Conservation (phyloP, 2,329 filamentous ascomycete species). For the Cordyceps farinosa region DNA sequence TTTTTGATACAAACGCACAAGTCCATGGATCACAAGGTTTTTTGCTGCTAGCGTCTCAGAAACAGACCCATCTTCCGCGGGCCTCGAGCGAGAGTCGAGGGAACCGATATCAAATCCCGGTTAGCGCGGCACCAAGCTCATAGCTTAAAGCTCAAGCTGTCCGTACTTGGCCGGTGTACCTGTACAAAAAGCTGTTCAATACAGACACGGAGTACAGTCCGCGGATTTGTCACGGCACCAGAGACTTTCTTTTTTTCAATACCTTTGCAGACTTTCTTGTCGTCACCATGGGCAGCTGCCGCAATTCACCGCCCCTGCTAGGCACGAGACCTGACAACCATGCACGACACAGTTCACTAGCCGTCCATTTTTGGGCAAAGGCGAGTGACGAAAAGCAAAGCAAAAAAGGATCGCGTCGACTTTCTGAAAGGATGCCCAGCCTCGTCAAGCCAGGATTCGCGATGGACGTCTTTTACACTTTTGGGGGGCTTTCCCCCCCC, state of each 20-base stretch:
- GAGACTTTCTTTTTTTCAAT: neutral
- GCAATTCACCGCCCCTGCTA: neutral
- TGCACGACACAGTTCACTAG: neutral
- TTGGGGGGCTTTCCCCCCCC: neutral
- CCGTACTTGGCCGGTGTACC: neutral
- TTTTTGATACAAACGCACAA: neutral
- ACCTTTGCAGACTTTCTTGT: neutral
- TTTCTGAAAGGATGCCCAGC: neutral
- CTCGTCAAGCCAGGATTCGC: neutral
- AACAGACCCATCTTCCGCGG: neutral
- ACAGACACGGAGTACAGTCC: neutral
- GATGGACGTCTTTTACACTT: neutral
- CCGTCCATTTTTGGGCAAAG: neutral
- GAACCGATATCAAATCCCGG: neutral
- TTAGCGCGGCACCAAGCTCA: slow-evolving; percentile 7
- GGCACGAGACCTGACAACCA: neutral
- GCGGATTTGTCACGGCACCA: neutral
- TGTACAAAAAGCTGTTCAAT: neutral
- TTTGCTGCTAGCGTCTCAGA: slow-evolving; percentile 4
- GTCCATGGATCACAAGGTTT: slow-evolving; percentile 1
- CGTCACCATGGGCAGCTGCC: neutral
- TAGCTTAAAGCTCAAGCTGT: neutral
- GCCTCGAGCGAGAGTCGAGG: neutral
- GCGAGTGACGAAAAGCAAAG: neutral
- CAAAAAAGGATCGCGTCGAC: neutral